These are phyloP conservation scores for Ophiostoma sp. DNA, from an alignment of 2,329 filamentous ascomycete genomes.

Conservation along the genomic window DNA sequence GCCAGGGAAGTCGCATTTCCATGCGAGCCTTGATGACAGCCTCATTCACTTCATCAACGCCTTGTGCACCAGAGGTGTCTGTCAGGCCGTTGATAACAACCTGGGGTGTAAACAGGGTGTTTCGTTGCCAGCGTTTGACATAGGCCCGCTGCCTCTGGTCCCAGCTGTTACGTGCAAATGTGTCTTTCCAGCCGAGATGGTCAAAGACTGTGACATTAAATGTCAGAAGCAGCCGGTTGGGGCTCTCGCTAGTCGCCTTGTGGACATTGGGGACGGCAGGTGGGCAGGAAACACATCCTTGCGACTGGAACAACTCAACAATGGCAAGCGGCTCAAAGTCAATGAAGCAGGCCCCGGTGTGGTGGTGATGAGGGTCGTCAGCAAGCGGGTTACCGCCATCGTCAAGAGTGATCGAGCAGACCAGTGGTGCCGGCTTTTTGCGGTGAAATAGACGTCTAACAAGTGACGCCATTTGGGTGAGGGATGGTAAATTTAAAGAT, in stretches of 20 bases:
- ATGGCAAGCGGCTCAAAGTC: slow-evolving; percentile 33
- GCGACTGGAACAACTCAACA: slow-evolving; percentile 36
- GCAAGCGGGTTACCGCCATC: slow-evolving; percentile 18
- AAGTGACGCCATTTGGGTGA: background rate
- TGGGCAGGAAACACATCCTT: slow-evolving; percentile 34
- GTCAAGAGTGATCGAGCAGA: slow-evolving; percentile 32
- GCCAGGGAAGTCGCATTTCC: slow-evolving; percentile 23
- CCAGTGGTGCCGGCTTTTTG: slow-evolving; percentile 33
- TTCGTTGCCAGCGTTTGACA: slow-evolving; percentile 32
- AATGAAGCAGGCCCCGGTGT: slow-evolving; percentile 34
- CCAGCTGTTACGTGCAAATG: slow-evolving; percentile 30
- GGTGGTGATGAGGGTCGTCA: slow-evolving; percentile 31
- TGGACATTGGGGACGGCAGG: slow-evolving; percentile 33
- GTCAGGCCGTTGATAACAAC: slow-evolving; percentile 32
- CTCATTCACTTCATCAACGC: background rate
- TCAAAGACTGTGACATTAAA: slow-evolving; percentile 36
- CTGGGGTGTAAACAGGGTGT: slow-evolving; percentile 33
- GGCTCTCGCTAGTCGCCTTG: slow-evolving; percentile 28
- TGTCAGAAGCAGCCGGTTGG: slow-evolving; percentile 33
- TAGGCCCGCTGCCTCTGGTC: slow-evolving; percentile 36
- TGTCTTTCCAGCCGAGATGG: slow-evolving; percentile 35
- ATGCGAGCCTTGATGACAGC: slow-evolving; percentile 24
- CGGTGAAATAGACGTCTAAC: slow-evolving; percentile 29
- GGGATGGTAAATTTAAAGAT: no score
- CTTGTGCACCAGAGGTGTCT: slow-evolving; percentile 25